Conservation (phyloP, 2,329 filamentous ascomycete genomes). For the Tolypocladium endophyticum region DNA sequence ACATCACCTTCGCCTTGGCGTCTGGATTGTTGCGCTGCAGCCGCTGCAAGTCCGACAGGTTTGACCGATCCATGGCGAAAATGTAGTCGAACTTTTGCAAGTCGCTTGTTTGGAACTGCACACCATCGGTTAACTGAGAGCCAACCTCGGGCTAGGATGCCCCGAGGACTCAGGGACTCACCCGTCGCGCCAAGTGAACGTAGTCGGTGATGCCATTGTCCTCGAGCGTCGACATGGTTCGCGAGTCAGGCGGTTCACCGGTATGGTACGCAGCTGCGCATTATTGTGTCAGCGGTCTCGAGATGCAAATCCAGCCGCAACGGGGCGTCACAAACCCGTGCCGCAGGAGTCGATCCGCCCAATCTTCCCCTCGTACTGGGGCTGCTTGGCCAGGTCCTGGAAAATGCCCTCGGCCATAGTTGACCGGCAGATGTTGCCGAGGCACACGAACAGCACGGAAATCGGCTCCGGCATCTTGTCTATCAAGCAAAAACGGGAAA, state of each 20-base stretch:
- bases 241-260: constrained; percentile 64
- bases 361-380: constrained; percentile 50
- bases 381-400: constrained; percentile 53
- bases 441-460: constrained; percentile 86
- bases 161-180: constrained; percentile 26
- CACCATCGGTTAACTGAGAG: not conserved
- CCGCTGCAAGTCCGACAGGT: constrained; percentile 59
- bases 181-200: constrained; percentile 64
- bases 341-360: constrained; percentile 75
- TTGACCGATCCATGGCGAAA: constrained; percentile 85
- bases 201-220: constrained; percentile 69
- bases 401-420: constrained; percentile 97
- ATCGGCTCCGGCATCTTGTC: constrained; percentile 31
- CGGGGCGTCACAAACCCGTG: constrained; percentile 40
- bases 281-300: not conserved
- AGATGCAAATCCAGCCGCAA: not conserved
- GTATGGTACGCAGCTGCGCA: constrained; percentile 65
- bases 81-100: constrained; percentile 86
- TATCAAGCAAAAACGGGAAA: not conserved
- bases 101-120: constrained; percentile 50
- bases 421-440: constrained; percentile 91
- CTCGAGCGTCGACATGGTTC: constrained; percentile 71
- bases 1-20: constrained; percentile 55
- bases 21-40: constrained; percentile 47
- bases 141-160: not conserved